Evolutionary conservation across 2,329 filamentous ascomycete genomes (phyloP).

Genomic region (Hymenoscyphus infarciens): DNA sequence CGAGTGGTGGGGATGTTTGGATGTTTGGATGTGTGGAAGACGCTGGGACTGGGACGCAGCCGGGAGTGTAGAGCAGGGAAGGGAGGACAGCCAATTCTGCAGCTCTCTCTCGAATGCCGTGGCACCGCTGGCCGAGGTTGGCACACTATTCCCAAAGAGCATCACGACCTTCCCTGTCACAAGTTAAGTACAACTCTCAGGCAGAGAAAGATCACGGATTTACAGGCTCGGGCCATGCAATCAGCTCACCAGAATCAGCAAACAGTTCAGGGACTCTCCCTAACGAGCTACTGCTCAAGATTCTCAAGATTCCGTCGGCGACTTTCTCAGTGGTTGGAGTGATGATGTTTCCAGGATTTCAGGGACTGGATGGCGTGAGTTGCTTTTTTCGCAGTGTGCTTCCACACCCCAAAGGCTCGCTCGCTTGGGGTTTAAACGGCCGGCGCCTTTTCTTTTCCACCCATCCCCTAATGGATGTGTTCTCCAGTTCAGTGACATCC

Average conservation of each 20-base stretch:
- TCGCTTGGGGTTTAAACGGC: neutral
- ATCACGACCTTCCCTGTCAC: neutral
- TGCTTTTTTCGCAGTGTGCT: neutral
- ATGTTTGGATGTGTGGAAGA: conserved; percentile 1
- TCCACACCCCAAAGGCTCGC: conserved; percentile 2
- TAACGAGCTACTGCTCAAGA: neutral
- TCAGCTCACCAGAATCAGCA: conserved; percentile 3
- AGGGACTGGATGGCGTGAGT: neutral
- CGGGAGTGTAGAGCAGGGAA: neutral
- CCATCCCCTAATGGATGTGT: neutral
- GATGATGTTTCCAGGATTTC: neutral
- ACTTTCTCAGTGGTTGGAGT: neutral
- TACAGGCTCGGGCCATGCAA: neutral
- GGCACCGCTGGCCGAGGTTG: conserved; percentile 3
- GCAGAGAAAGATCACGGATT: conserved; percentile 2
- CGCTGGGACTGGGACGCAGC: neutral
- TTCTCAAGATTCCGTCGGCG: neutral
- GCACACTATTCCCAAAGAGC: conserved; percentile 3
- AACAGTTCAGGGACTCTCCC: neutral
- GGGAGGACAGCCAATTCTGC: neutral
- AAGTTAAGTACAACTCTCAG: neutral
- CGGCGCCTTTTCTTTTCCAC: neutral
- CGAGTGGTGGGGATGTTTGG: neutral
- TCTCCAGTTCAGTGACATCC: neutral
- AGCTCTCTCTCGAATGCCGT: neutral